These are phyloP conservation scores for Warburgia ugandensis DNA, from an alignment of 164 flowering plant species.

Conservation along the genomic window DNA sequence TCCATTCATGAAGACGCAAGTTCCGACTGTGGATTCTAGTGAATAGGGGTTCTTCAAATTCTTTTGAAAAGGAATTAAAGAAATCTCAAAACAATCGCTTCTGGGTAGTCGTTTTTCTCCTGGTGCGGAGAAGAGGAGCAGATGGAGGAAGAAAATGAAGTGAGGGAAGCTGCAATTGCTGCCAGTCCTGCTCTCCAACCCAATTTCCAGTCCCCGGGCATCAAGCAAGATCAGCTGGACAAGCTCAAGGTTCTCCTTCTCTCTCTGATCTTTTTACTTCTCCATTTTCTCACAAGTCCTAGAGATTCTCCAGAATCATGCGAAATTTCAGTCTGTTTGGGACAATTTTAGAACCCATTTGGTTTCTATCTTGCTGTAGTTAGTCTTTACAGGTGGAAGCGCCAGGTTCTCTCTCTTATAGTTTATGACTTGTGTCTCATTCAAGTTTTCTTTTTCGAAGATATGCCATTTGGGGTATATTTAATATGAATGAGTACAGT, in stretches of 20 bases:
- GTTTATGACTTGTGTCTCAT: background rate
- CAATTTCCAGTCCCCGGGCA: conserved; percentile 24
- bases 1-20: no score
- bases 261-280: background rate
- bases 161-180: conserved; percentile 36
- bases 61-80: no score
- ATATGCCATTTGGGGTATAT: no score
- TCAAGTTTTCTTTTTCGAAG: no score
- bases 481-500: no score
- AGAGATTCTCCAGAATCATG: background rate
- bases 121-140: background rate
- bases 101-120: no score
- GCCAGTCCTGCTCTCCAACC: conserved; percentile 24
- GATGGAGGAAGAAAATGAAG: conserved; percentile 21
- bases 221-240: conserved; percentile 29
- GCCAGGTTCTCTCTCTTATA: no score
- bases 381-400: no score
- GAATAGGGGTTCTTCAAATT: no score
- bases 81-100: no score
- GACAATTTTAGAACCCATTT: background rate
- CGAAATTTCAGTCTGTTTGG: background rate
- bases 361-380: no score
- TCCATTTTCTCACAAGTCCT: background rate
- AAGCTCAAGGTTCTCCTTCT: conserved; percentile 32
- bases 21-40: no score